Percentiles rank a stretch among this genome's conserved stretches.
Evolutionary conservation across 805 yeast genomes (phyloP).

Genomic region (Teunomyces barrocoloradensis): DNA sequence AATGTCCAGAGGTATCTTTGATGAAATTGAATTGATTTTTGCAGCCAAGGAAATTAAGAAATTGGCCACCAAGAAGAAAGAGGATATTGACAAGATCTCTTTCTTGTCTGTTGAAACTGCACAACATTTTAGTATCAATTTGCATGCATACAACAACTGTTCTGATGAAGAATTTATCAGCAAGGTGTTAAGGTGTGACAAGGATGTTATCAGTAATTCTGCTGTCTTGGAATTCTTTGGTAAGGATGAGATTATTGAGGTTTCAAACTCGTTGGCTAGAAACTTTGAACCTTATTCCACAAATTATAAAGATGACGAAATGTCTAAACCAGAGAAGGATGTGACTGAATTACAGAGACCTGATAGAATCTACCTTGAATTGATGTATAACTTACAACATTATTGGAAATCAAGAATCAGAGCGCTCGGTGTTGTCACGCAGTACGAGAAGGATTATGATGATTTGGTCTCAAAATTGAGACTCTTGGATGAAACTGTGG

Average conservation of each 20-base stretch:
- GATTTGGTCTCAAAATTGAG: constrained; percentile 58
- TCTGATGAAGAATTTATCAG: constrained; percentile 53
- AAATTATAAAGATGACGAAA: constrained; percentile 36
- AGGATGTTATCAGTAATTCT: constrained; percentile 47
- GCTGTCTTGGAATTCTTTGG: constrained; percentile 69
- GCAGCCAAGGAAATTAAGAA: constrained; percentile 52
- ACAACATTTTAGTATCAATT: constrained; percentile 77
- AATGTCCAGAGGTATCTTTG: constrained; percentile 58
- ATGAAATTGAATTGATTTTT: constrained; percentile 60
- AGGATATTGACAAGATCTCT: constrained; percentile 46
- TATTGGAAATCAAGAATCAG: constrained; percentile 76
- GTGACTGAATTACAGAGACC: constrained; percentile 60
- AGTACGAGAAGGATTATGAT: constrained; percentile 63
- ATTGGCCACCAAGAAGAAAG: constrained; percentile 42
- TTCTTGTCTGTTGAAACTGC: constrained; percentile 69
- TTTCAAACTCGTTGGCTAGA: constrained; percentile 54
- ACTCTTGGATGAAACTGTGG: constrained; percentile 58
- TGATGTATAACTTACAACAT: constrained; percentile 62
- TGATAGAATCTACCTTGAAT: constrained; percentile 66
- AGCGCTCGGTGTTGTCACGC: constrained; percentile 51
- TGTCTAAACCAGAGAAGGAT: constrained; percentile 48
- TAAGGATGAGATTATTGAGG: constrained; percentile 60
- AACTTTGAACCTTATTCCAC: constrained; percentile 64
- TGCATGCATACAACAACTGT: constrained; percentile 57
- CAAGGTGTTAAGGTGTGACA: constrained; percentile 61